Conservation (phyloP, 2,329 filamentous ascomycete genomes). For the Malbranchea cinnamomea region DNA sequence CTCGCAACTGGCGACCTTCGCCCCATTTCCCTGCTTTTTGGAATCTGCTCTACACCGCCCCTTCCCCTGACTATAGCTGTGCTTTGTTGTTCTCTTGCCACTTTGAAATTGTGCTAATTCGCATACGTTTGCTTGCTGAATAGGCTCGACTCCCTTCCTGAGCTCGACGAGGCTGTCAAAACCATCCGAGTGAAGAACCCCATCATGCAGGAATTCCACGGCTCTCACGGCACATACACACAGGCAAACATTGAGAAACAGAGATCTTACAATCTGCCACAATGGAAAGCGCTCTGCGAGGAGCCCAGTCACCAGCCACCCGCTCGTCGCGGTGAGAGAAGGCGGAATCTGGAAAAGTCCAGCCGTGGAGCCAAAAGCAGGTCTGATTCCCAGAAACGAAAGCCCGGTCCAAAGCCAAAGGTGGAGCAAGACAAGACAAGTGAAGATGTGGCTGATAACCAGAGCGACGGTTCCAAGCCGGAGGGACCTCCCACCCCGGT, state of each 20-base stretch:
- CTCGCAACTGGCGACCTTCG: background rate
- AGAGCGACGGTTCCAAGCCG: conserved; percentile 24
- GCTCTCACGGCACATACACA: conserved; percentile 84
- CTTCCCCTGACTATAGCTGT: conserved; percentile 1
- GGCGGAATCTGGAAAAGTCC: conserved; percentile 34
- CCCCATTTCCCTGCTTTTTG: background rate
- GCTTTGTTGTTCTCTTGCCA: conserved; percentile 1
- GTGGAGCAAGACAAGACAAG: conserved; percentile 24
- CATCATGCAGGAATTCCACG: conserved; percentile 96
- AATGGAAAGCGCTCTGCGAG: conserved; percentile 88
- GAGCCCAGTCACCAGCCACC: conserved; percentile 94
- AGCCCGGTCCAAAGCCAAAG: conserved; percentile 24
- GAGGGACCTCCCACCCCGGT: conserved; percentile 39
- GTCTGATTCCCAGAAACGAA: conserved; percentile 32
- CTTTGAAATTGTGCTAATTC: conserved; percentile 4
- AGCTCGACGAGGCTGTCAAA: conserved; percentile 74
- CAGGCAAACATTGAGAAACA: conserved; percentile 96
- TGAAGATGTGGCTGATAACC: conserved; percentile 22
- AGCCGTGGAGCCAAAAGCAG: conserved; percentile 24
- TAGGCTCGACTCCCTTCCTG: conserved; percentile 55
- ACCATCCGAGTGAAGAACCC: conserved; percentile 88
- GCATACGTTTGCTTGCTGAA: conserved; percentile 7
- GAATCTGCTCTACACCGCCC: background rate
- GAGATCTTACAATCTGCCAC: conserved; percentile 86
- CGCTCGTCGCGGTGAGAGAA: conserved; percentile 57